Percentiles rank a stretch among this genome's conserved stretches.
phyloP scores from a whole-genome alignment of 805 yeast genomes.

The Candida ulmi region DNA sequence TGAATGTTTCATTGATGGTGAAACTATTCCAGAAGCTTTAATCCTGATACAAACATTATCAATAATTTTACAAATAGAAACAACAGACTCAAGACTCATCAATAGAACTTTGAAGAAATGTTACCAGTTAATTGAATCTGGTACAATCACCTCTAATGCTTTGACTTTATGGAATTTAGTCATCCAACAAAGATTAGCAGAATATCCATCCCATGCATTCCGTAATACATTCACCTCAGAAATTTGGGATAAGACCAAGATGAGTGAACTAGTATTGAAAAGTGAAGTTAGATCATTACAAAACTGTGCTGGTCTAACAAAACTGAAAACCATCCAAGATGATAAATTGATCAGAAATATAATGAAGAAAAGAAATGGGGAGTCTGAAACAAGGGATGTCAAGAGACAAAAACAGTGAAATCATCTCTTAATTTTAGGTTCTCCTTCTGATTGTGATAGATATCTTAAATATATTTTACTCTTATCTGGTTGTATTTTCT shows the following conservation, averaged over 20 bases:
- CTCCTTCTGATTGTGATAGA: conserved; percentile 15
- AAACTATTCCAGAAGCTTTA: conserved; percentile 52
- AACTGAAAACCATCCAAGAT: conserved; percentile 47
- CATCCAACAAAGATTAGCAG: conserved; percentile 25
- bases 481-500: conserved; percentile 7
- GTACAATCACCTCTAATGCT: conserved; percentile 37
- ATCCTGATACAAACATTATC: conserved; percentile 49
- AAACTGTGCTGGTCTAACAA: conserved; percentile 26
- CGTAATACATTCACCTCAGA: conserved; percentile 14
- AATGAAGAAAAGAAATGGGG: conserved; percentile 40
- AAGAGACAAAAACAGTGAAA: conserved; percentile 21
- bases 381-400: conserved; percentile 17
- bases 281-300: conserved; percentile 51
- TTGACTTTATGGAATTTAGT: conserved; percentile 23
- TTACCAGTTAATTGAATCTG: conserved; percentile 48
- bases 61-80: conserved; percentile 24
- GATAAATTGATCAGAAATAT: conserved; percentile 54
- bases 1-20: conserved; percentile 56
- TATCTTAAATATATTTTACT: conserved; percentile 15
- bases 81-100: conserved; percentile 24
- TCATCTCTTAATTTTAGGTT: conserved; percentile 8
- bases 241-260: conserved; percentile 20
- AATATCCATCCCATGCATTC: conserved; percentile 42
- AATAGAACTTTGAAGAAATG: conserved; percentile 53
- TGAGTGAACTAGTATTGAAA: conserved; percentile 52